A percentile compares a stretch with the other conserved stretches of the same genome.
These are phyloP conservation scores for Tubosaeta sp. DNA, from an alignment of 768 basidiomycete genomes.

Conservation along the genomic window DNA sequence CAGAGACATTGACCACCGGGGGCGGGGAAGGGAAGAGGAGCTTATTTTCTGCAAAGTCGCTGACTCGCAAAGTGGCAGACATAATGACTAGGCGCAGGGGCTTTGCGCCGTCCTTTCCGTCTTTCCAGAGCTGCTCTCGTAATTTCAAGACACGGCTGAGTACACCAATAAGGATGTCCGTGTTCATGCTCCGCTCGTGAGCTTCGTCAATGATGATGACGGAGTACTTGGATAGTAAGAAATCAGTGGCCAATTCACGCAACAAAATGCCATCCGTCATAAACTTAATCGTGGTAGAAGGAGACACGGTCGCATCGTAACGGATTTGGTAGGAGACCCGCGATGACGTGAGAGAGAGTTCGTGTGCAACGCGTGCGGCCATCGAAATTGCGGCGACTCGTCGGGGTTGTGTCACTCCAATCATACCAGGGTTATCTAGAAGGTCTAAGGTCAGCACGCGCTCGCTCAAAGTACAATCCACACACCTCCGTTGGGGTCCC, in stretches of 20 bases:
- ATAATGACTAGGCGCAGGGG: constrained; percentile 94
- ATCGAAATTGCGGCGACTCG: constrained; percentile 97
- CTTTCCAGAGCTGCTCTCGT: constrained; percentile 85
- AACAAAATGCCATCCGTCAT: constrained; percentile 99
- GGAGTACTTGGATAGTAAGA: constrained; percentile 90
- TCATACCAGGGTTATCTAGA: constrained; percentile 94
- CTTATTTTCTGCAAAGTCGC: constrained; percentile 86
- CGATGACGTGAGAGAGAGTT: constrained; percentile 78
- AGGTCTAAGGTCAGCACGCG: constrained; percentile 5
- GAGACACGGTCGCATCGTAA: constrained; percentile 90
- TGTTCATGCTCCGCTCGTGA: constrained; percentile 97
- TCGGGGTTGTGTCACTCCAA: constrained; percentile 95
- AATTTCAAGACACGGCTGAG: constrained; percentile 90
- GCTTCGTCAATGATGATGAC: constrained; percentile 97
- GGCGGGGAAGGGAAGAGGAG: constrained; percentile 78
- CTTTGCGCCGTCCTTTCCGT: constrained; percentile 68
- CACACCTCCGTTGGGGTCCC: constrained; percentile 72
- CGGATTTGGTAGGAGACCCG: constrained; percentile 95
- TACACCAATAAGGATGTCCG: constrained; percentile 95
- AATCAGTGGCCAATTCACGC: constrained; percentile 88
- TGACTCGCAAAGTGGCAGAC: constrained; percentile 95
- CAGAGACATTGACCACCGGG: constrained; percentile 86
- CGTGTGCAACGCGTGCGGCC: constrained; percentile 88
- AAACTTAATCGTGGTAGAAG: constrained; percentile 92
- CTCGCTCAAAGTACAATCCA: constrained; percentile 13